Evolutionary conservation across 2,329 filamentous ascomycete species (phyloP), one percentile per base, ranked within the genome.

Genomic region (Epichloe scottii): DNA sequence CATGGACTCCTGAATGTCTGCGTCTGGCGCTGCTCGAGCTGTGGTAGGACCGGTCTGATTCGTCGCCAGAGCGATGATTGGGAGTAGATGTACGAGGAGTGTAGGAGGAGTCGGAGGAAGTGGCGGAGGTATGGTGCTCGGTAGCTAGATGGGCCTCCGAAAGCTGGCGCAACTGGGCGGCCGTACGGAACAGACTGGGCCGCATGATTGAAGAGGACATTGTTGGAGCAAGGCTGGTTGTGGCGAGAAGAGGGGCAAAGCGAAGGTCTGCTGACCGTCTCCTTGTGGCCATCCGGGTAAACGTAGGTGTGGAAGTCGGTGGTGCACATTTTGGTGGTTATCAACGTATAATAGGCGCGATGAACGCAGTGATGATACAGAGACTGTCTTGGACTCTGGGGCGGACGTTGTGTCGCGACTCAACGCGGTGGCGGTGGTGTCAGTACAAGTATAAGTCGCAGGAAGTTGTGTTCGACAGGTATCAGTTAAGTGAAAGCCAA

Each of bases 261-360:
- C 34, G 65, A 60, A 6, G 64, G 60, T 50, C 68, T 67, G 46
- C 66, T 63, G 37, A 59, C 57, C 47, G 62, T 60, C 56, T 65
- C 59, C 46, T 53, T 55, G 46, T 63, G 67, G 52, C 72, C 72
- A 60, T 77, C 71, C 3, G 73, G 68, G 66, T 71, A 70, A 58
- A 71, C 59, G 60, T 73, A 71, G 35, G 70, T 66, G 66, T 69
- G 74, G 48, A 72, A 55, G 58, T 74, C 67, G 53, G 68, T 72
- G 55, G 69, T 68, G 64, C 75, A 78, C 75, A 78, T 78, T 46
- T 66, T 70, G 68, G 60, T 58, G 35, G 21, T 23, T 34, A 4
- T 37, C 6, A 26, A 35, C 33, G 44, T 46, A 35, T 15, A 8
- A 46, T 2, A 15, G 10, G 10, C n/a, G 30, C 17, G 15, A 30